phyloP scores from a whole-genome alignment of 768 basidiomycete species.

The Panellus pusillus region DNA sequence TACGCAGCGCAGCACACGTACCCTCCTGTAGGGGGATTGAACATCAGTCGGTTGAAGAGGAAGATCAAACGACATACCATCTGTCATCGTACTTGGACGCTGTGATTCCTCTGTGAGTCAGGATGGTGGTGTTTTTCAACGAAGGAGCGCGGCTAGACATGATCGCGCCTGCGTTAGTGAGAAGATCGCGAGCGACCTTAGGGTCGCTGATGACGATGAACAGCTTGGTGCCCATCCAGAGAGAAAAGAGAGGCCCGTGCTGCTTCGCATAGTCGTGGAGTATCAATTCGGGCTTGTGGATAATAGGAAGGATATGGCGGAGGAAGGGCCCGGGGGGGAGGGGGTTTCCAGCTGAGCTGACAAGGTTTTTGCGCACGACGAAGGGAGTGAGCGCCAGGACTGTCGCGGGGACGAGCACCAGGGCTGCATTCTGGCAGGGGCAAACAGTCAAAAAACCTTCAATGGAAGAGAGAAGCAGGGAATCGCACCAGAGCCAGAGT shows the following conservation, averaged over 20 bases:
- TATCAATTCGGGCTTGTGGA: constrained; percentile 33
- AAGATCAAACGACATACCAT: neutral
- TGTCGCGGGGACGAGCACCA: too few relatives aligned
- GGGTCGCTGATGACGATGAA: constrained; percentile 39
- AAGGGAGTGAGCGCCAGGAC: too few relatives aligned
- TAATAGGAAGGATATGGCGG: constrained; percentile 23
- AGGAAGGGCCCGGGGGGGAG: too few relatives aligned
- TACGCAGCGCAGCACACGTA: too few relatives aligned
- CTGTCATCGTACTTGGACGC: constrained; percentile 34
- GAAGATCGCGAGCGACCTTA: constrained; percentile 32
- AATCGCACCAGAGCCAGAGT: too few relatives aligned
- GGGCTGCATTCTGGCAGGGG: too few relatives aligned
- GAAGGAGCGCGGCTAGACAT: constrained; percentile 38
- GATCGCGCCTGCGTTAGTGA: constrained; percentile 34
- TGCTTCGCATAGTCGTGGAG: constrained; percentile 33
- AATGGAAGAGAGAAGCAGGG: too few relatives aligned
- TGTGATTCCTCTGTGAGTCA: constrained; percentile 34
- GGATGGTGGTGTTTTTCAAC: constrained; percentile 37
- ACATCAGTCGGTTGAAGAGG: too few relatives aligned
- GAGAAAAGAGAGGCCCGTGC: constrained; percentile 35
- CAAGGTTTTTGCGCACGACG: too few relatives aligned
- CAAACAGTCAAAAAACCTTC: too few relatives aligned
- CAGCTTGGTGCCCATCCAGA: constrained; percentile 41
- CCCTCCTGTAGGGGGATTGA: too few relatives aligned
- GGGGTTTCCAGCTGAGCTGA: too few relatives aligned